These are phyloP conservation scores for Seiridium unicorne DNA, from an alignment of 2,329 filamentous ascomycete genomes.

Conservation along the genomic window DNA sequence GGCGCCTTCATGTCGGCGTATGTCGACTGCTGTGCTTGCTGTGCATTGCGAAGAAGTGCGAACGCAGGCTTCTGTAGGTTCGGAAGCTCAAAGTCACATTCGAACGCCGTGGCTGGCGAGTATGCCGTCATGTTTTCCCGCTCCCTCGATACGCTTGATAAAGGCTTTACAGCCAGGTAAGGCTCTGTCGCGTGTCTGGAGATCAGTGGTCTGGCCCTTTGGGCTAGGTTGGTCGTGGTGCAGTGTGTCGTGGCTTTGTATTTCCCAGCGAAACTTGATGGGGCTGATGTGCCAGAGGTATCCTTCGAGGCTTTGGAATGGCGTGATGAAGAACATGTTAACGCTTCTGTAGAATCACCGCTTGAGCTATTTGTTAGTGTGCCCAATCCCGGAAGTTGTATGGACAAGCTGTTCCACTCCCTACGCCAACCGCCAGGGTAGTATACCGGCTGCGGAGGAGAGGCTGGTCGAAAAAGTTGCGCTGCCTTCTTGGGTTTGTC, in stretches of 20 bases:
- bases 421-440: conserved; percentile 20
- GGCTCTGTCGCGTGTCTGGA: not conserved
- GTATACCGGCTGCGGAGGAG: conserved; percentile 8
- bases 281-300: not conserved
- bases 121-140: not conserved
- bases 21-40: not conserved
- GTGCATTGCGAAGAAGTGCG: not conserved
- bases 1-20: too few species aligned
- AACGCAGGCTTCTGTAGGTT: not conserved
- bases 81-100: not conserved
- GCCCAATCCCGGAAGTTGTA: conserved; percentile 8
- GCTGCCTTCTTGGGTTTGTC: conserved; percentile 14
- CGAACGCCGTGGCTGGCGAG: not conserved
- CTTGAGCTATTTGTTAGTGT: not conserved
- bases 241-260: not conserved
- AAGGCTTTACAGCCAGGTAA: too few species aligned
- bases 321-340: not conserved
- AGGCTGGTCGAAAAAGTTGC: conserved; percentile 11
- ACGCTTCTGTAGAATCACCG: not conserved
- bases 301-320: not conserved
- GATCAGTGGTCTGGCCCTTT: not conserved
- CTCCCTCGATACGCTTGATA: not conserved
- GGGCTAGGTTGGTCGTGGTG: not conserved
- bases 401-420: conserved; percentile 21
- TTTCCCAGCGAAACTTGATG: not conserved